phyloP scores from a whole-genome alignment of 2,329 filamentous ascomycete genomes.

The Penicillium sp. region DNA sequence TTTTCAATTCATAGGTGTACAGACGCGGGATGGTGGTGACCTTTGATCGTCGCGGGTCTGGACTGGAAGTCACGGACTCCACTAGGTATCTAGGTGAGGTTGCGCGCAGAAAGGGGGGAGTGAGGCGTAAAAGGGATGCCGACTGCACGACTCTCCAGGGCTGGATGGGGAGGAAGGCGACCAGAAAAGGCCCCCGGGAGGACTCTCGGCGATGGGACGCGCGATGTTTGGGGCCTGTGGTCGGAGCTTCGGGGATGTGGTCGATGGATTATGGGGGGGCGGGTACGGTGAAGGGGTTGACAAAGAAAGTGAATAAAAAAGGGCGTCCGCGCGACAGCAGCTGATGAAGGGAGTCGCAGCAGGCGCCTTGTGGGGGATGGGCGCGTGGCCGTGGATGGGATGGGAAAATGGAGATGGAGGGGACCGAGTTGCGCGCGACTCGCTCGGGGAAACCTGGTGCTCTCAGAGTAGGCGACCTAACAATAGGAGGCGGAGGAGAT shows the following conservation, averaged over 20 bases:
- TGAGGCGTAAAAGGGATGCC: slow-evolving; percentile 24
- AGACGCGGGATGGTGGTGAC: slow-evolving; percentile 17
- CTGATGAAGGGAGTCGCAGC: slow-evolving; percentile 20
- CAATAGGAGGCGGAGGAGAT: slow-evolving; percentile 38
- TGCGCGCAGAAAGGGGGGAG: slow-evolving; percentile 21
- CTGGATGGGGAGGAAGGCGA: slow-evolving; percentile 27
- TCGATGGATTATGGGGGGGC: slow-evolving; percentile 25
- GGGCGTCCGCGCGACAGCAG: slow-evolving; percentile 21
- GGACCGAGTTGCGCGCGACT: slow-evolving; percentile 39
- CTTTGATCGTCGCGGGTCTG: slow-evolving; percentile 21
- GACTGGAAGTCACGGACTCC: slow-evolving; percentile 20
- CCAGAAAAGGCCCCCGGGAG: slow-evolving; percentile 20
- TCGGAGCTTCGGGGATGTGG: slow-evolving; percentile 27
- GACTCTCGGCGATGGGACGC: slow-evolving; percentile 36
- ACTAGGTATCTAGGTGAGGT: slow-evolving; percentile 21
- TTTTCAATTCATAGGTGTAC: slow-evolving; percentile 32
- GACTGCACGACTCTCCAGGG: slow-evolving; percentile 22
- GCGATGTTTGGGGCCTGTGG: slow-evolving; percentile 32
- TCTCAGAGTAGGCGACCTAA: slow-evolving; percentile 31
- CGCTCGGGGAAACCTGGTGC: slow-evolving; percentile 39
- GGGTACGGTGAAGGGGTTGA: slow-evolving; percentile 20
- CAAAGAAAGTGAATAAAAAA: slow-evolving; percentile 21
- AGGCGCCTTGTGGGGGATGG: slow-evolving; percentile 31
- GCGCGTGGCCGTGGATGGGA: slow-evolving; percentile 33
- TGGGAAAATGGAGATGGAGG: slow-evolving; percentile 40